Percentiles rank a stretch among this genome's conserved stretches.
Evolutionary conservation across 371 early-diverging fungal genomes (phyloP).

Genomic region (Basidiobolus meristosporus): DNA sequence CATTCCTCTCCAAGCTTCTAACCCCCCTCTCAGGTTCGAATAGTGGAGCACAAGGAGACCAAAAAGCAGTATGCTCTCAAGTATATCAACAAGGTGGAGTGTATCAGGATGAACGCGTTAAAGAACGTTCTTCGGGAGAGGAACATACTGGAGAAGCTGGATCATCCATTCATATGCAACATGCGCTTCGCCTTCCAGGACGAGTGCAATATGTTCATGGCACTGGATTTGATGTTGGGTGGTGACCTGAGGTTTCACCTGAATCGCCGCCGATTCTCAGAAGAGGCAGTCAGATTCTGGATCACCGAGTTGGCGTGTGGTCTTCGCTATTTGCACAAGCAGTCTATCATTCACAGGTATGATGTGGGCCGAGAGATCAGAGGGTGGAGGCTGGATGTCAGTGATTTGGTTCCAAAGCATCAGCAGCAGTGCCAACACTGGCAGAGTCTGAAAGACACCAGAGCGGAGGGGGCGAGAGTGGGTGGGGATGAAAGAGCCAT

Average conservation of each 20-base stretch:
- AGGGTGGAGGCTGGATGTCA: too few relatives aligned
- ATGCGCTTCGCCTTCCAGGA: conserved; percentile 75
- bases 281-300: conserved; percentile 54
- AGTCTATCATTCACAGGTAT: conserved; percentile 53
- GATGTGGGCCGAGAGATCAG: too few relatives aligned
- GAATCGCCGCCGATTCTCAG: conserved; percentile 36
- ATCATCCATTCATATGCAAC: conserved; percentile 60
- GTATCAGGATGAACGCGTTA: conserved; percentile 53
- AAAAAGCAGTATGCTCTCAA: conserved; percentile 57
- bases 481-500: too few relatives aligned
- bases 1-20: neutral
- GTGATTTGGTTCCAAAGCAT: too few relatives aligned
- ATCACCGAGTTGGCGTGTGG: conserved; percentile 57
- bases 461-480: too few relatives aligned
- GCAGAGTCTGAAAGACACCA: too few relatives aligned
- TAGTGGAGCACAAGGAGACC: conserved; percentile 46
- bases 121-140: conserved; percentile 66
- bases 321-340: conserved; percentile 55
- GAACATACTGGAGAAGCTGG: conserved; percentile 49
- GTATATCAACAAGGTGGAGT: conserved; percentile 63
- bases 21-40: conserved; percentile 29
- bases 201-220: conserved; percentile 68
- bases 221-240: conserved; percentile 71
- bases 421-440: too few relatives aligned
- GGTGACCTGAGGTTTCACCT: conserved; percentile 71